Base-by-base conservation (phyloP, 768 basidiomycete species). In the Pulveroboletus ravenelii region DNA sequence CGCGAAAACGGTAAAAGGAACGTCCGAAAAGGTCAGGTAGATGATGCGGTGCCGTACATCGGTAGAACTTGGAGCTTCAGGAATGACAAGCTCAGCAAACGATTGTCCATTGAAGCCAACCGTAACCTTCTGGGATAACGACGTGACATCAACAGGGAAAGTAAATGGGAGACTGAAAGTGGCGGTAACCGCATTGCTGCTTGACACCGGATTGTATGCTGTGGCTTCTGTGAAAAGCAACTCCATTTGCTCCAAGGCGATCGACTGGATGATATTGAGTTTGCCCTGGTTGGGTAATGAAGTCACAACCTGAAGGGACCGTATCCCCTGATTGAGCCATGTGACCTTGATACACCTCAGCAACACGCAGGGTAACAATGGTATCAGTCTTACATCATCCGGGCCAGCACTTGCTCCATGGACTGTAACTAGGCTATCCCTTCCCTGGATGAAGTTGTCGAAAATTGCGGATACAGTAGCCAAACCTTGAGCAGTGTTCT, bases 301-400 rank as follows among this genome's bases (percentile, higher is more conserved):
- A 0, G 85, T 79, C 6, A 71, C 71, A 2, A 89, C 73, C 45
- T 74, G 68, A 14, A 89, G 77, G 25, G 72, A 71, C 65, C 82
- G 78, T 62, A 89, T 86, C 20, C 78, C 87, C 42, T 81, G 76
- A 57, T 86, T 85, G 20, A 89, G 69, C 87, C 86, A 89, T 5
- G 79, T 76, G 12, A 83, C 83, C 82, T 85, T 50, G 9, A 52
- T 38, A 10, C 23, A 35, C 14, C 15, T 53, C 23, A 59, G 52
- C 18, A 25, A 38, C 34, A 45, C 47, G 44, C 41, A 48, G 17
- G 36, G 31, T 10, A 5, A 23, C 18, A 36, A 15, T 31, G 7
- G 27, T 10, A 34, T 36, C 14, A 12, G 32, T 59, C 75, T 42
- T 59, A 86, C 85, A 53, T 78, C 78, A 45, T 70, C 70, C 1